Evolutionary conservation across 305 asterid genomes (phyloP), one percentile per base, ranked within the genome.

Genomic region (Nicotiana rustica): DNA sequence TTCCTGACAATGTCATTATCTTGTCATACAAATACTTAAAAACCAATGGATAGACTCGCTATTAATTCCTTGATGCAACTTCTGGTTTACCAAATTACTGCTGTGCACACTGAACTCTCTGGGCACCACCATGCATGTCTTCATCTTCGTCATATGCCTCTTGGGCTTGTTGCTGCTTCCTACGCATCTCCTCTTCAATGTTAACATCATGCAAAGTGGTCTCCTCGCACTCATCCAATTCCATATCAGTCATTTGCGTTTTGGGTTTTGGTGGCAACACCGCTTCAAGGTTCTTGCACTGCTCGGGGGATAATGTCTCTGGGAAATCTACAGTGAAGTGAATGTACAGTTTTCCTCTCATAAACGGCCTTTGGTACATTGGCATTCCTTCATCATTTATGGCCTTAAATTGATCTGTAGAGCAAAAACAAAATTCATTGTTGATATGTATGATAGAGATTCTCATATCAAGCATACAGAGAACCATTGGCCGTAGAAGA

Each of bases 321-420:
- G 87, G 87, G 81, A 84, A 84, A 14, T 84, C 83, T 31, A 85
- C 83, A 0, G 80, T 68, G 59, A 85, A 85, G 75, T 82, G 83
- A 31, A 82, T 77, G 76, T 84, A 84, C 68, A 82, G 76, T 17
- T 78, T 82, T 35, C 85, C 85, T 56, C 80, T 82, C 83, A 85
- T 85, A 82, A 85, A 82, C 57, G 85, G 83, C 79, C 60, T 81
- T 67, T 65, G 83, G 69, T 82, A 85, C 81, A 85, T 85, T 0
- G 85, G 83, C 88, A 85, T 85, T 21, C 88, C 85, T 82, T 82
- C 88, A 69, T 85, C 85, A 49, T 85, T 85, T 44, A 82, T 82
- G 56, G 87, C 85, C 69, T 81, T 85, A n/a, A 77, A 85, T 67
- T 82, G 83, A 85, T 85, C 87, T 84, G 84, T 49, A 3, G 15